Conservation (phyloP, 371 early-diverging fungal species). For the Apophysomyces elegans region DNA sequence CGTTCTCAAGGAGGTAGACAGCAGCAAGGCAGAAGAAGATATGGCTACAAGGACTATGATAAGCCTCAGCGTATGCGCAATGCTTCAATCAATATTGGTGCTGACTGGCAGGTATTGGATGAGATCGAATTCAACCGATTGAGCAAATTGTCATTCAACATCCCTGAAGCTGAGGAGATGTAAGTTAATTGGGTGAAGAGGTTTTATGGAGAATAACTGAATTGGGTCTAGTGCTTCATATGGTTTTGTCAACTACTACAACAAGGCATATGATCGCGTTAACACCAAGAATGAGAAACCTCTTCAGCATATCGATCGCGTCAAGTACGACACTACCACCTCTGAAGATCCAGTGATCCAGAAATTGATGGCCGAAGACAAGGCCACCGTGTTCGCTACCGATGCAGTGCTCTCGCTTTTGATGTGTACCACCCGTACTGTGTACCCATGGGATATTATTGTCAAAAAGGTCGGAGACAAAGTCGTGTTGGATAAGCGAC, state of each 20-base stretch:
- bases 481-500: constrained; percentile 92
- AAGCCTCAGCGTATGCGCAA: constrained; percentile 80
- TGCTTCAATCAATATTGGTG: constrained; percentile 85
- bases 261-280: constrained; percentile 87
- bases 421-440: constrained; percentile 92
- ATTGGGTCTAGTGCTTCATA: constrained; percentile 38
- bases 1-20: constrained; percentile 51
- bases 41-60: constrained; percentile 59
- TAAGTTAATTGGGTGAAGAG: constrained; percentile 42
- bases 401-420: constrained; percentile 88
- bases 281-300: constrained; percentile 80
- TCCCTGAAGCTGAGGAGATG: constrained; percentile 79
- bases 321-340: constrained; percentile 81
- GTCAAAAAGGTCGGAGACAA: constrained; percentile 86
- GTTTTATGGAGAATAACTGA: not conserved
- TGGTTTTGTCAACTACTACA: constrained; percentile 80
- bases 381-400: constrained; percentile 87
- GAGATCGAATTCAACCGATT: constrained; percentile 93
- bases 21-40: constrained; percentile 50
- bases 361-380: constrained; percentile 65
- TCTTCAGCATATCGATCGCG: constrained; percentile 71
- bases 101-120: constrained; percentile 93
- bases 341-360: constrained; percentile 81
- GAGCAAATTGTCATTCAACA: constrained; percentile 80
- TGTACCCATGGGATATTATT: constrained; percentile 96